A percentile compares a stretch with the other conserved stretches of the same genome.
These are phyloP conservation scores for Mortierella sp. DNA, from an alignment of 371 early-diverging fungal species.

Conservation along the genomic window DNA sequence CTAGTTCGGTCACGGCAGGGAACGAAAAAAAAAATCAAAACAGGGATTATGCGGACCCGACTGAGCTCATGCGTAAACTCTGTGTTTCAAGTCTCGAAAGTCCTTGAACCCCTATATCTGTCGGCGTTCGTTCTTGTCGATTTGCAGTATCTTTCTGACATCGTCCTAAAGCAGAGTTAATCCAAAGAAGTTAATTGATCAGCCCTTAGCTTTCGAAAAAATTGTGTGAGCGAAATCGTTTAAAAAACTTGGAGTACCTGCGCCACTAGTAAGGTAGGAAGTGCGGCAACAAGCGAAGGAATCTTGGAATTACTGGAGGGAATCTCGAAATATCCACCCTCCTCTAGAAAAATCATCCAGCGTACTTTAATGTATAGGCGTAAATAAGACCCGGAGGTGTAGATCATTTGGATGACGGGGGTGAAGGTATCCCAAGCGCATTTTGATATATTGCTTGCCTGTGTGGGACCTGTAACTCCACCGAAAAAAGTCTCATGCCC, in stretches of 20 bases:
- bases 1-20: too few relatives aligned
- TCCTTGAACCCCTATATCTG: too few relatives aligned
- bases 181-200: too few relatives aligned
- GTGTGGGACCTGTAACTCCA: slow-evolving; percentile 7
- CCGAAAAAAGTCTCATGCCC: slow-evolving; percentile 6
- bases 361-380: background rate
- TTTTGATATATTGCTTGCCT: slow-evolving; percentile 1
- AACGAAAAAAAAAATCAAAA: too few relatives aligned
- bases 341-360: background rate
- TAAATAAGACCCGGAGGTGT: background rate
- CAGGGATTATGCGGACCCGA: too few relatives aligned
- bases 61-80: too few relatives aligned
- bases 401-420: slow-evolving; percentile 1
- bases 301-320: background rate
- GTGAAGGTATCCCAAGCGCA: slow-evolving; percentile 5
- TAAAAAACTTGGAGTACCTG: background rate
- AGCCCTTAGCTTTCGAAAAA: too few relatives aligned
- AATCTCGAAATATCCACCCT: slow-evolving; percentile 1
- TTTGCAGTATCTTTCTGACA: too few relatives aligned
- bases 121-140: too few relatives aligned
- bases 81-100: too few relatives aligned
- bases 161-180: too few relatives aligned
- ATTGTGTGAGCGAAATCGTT: background rate
- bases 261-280: slow-evolving; percentile 9
- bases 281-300: slow-evolving; percentile 6